Percentiles rank a stretch among this genome's conserved stretches.
These are phyloP conservation scores for Annulohypoxylon truncatum DNA, from an alignment of 2,329 filamentous ascomycete genomes.

Conservation along the genomic window DNA sequence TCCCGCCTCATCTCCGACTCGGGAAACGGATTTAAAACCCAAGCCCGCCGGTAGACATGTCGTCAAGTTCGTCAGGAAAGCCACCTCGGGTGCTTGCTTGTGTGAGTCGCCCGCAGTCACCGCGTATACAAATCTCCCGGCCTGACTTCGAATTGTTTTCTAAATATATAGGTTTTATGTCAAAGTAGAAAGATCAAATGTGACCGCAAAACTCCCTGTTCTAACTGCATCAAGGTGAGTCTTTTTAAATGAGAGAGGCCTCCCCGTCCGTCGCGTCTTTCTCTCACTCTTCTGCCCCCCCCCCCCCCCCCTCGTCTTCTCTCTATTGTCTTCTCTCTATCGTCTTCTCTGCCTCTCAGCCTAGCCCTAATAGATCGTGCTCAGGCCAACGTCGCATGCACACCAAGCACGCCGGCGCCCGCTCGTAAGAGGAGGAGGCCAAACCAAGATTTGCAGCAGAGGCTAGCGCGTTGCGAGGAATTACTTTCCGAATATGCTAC, in stretches of 20 bases:
- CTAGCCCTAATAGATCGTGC: slow-evolving; percentile 21
- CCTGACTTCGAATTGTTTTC: slow-evolving; percentile 48
- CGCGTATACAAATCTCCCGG: slow-evolving; percentile 4
- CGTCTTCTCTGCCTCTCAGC: background rate
- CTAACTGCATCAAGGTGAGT: slow-evolving; percentile 69
- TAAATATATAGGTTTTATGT: slow-evolving; percentile 65
- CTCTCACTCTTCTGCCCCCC: no score
- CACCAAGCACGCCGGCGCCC: slow-evolving; percentile 69
- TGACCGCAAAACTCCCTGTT: slow-evolving; percentile 68
- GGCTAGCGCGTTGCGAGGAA: slow-evolving; percentile 68
- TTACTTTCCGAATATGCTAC: slow-evolving; percentile 68
- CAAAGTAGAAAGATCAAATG: slow-evolving; percentile 73
- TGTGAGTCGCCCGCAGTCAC: slow-evolving; percentile 25
- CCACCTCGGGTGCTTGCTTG: slow-evolving; percentile 48
- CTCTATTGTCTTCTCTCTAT: background rate
- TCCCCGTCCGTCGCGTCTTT: no score
- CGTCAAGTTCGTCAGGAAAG: slow-evolving; percentile 46
- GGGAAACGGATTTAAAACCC: slow-evolving; percentile 14
- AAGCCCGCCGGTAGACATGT: slow-evolving; percentile 30
- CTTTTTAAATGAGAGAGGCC: background rate
- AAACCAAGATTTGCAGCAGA: slow-evolving; percentile 71
- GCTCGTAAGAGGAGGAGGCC: slow-evolving; percentile 69
- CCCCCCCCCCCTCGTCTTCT: background rate
- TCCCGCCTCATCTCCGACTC: slow-evolving; percentile 20
- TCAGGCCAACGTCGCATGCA: slow-evolving; percentile 69